Conservation (phyloP, 2,329 filamentous ascomycete species). For the Curvularia hawaiiensis region DNA sequence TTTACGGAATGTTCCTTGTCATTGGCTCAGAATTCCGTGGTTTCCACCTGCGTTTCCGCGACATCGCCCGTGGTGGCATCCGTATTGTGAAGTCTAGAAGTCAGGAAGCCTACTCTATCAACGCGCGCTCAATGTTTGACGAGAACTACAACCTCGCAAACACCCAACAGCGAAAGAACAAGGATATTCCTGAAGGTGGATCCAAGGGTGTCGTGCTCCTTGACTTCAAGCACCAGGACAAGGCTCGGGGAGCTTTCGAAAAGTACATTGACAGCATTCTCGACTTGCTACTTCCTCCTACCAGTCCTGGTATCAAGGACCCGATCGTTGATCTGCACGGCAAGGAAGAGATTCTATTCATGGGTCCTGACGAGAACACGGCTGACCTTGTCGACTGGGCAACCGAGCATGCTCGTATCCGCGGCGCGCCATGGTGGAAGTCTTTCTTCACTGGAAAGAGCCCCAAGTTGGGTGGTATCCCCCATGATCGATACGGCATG, state of each 20-base stretch:
- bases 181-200: conserved; percentile 97
- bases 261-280: conserved; percentile 99
- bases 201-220: conserved; percentile 97
- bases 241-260: conserved; percentile 89
- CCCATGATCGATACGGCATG: conserved; percentile 96
- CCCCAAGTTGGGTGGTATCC: conserved; percentile 92
- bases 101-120: conserved; percentile 94
- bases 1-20: conserved; percentile 98
- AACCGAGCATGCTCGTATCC: conserved; percentile 86
- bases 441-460: conserved; percentile 99
- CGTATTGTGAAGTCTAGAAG: conserved; percentile 98
- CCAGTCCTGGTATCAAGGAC: conserved; percentile 97
- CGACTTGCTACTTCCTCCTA: conserved; percentile 86
- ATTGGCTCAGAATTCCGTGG: conserved; percentile 96
- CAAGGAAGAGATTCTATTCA: conserved; percentile 95
- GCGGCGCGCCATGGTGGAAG: conserved; percentile 98
- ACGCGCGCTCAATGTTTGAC: conserved; percentile 93
- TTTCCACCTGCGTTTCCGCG: conserved; percentile 96
- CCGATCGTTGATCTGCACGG: conserved; percentile 95
- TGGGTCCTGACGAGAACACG: conserved; percentile 99
- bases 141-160: conserved; percentile 99
- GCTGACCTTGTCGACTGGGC: conserved; percentile 98
- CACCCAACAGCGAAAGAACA: conserved; percentile 99
- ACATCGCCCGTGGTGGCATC: conserved; percentile 95
- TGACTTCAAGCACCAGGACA: conserved; percentile 92